Evolutionary conservation across 2,329 filamentous ascomycete species (phyloP).

Genomic region (Aspergillus novoparasiticus): DNA sequence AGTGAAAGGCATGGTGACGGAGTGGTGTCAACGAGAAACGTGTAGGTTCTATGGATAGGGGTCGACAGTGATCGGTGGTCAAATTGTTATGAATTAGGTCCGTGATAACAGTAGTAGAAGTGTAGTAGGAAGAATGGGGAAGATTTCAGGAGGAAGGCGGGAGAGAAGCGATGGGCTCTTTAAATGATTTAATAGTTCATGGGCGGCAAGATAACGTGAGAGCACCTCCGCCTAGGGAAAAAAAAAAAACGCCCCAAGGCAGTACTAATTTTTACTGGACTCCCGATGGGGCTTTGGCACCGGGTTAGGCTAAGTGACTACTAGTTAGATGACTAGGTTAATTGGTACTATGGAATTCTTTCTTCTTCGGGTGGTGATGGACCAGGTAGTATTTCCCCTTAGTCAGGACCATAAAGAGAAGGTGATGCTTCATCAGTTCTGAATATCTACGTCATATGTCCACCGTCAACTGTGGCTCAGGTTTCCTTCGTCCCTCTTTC

Average conservation of each 20-base stretch:
- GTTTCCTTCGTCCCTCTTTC: not conserved
- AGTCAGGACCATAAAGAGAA: not conserved
- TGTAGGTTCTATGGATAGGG: constrained; percentile 5
- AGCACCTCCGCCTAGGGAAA: not conserved
- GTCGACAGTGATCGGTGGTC: constrained; percentile 1
- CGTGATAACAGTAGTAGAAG: not conserved
- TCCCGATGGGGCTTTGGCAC: not conserved
- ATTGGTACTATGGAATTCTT: constrained; percentile 1
- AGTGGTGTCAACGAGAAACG: constrained; percentile 22
- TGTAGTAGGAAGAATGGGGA: not conserved
- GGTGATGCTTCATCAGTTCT: constrained; percentile 3
- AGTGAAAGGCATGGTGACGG: constrained; percentile 51
- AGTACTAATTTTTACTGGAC: not conserved
- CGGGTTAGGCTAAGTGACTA: not conserved
- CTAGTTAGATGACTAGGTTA: not conserved
- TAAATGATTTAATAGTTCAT: constrained; percentile 15
- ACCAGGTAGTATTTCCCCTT: not conserved
- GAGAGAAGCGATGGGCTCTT: constrained; percentile 11
- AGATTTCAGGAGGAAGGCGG: constrained; percentile 2
- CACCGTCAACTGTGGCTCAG: constrained; percentile 21
- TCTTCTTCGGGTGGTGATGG: not conserved
- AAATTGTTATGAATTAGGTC: not conserved
- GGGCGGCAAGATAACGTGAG: constrained; percentile 7
- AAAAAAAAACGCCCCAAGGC: not conserved
- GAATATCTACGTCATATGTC: constrained; percentile 20